Percentiles rank a stretch among this genome's conserved stretches.
Evolutionary conservation across 2,329 filamentous ascomycete species (phyloP).

Genomic region (Fusarium sp.): DNA sequence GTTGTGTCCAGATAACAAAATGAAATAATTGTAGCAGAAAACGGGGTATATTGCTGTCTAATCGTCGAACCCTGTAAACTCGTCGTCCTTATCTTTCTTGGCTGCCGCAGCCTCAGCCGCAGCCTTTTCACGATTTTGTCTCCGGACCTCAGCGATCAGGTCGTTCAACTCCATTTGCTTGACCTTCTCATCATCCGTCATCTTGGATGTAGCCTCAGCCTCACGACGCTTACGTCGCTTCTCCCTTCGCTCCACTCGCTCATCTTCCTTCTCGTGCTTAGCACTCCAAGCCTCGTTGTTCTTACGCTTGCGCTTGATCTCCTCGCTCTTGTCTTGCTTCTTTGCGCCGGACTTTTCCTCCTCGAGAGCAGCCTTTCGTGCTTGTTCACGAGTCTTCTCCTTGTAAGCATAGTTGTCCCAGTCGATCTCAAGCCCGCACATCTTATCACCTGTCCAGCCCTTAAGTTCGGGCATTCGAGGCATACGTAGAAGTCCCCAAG

Average conservation of each 20-base stretch:
- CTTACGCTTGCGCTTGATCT: conserved; percentile 68
- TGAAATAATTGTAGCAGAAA: conserved; percentile 1
- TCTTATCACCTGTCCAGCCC: conserved; percentile 76
- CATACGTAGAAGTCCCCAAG: conserved; percentile 87
- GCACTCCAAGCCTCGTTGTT: conserved; percentile 79
- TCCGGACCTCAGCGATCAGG: conserved; percentile 73
- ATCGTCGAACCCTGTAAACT: conserved; percentile 71
- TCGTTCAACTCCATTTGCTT: conserved; percentile 72
- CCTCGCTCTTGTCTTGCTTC: conserved; percentile 55
- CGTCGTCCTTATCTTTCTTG: conserved; percentile 58
- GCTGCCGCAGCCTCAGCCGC: conserved; percentile 44
- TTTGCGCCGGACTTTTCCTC: conserved; percentile 57
- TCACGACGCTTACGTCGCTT: conserved; percentile 74
- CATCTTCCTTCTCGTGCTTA: conserved; percentile 74
- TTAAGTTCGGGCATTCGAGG: conserved; percentile 95
- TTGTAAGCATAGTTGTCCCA: conserved; percentile 77
- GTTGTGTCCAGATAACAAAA: conserved; percentile 10
- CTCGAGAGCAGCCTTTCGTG: conserved; percentile 68
- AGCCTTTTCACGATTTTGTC: conserved; percentile 63
- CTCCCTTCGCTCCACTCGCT: conserved; percentile 71
- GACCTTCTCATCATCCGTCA: conserved; percentile 78
- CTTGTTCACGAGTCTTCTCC: conserved; percentile 77
- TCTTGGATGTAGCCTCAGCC: conserved; percentile 69
- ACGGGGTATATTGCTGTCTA: conserved; percentile 51
- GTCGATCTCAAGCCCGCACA: conserved; percentile 72